Evolutionary conservation across 495 filamentous ascomycete genomes (phyloP), one percentile per base, ranked within the genome.

Genomic region (Neurospora cerealis): DNA sequence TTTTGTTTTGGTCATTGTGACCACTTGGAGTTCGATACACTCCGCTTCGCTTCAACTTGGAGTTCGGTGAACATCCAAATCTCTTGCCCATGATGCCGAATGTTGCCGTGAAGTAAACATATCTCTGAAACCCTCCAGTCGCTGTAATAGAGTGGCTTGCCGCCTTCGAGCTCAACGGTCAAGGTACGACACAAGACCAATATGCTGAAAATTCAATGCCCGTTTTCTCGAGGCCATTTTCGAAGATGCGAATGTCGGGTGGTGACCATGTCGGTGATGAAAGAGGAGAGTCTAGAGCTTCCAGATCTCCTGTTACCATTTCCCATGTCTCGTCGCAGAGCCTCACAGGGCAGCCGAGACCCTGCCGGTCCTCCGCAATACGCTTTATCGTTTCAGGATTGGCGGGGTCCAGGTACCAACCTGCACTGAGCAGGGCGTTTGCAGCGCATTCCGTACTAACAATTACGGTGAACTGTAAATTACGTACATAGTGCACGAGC

Each of bases 321-420:
- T 34, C 7, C 28, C 54, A 66, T 66, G 54, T 66, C 48, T 70
- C 62, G 70, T 71, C 74, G 70, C 72, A 76, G 74, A 74, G 72
- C 74, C 70, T 70, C 75, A 44, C 13, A 66, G 54, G 54, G 28
- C 54, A 69, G 41, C 54, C 32, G 21, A 73, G 37, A 66, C 41
- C n/a, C 28, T 34, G 15, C 54, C 15, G 15, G 54, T 34, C 28
- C 28, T 66, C 54, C 28, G 54, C 24, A 34, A 66, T 34, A 34
- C 54, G 28, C 28, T 66, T 34, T 34, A 34, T 32, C 48, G 48
- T 60, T 34, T 66, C 13, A 34, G 28, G 54, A 66, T 66, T 34
- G 54, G 54, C 54, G 13, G 54, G 54, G 24, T 66, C 13, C 54
- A 66, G 54, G 28, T 36, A 34, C 54, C 54, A 66, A 36, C 13